A percentile compares a stretch with the other conserved stretches of the same genome.
These are phyloP conservation scores for barrel medic (Medicago truncatula) DNA, from an alignment of 306 rosid species.

Conservation along the genomic window MtrunA17r5.0-ANR NC_053049.1:14662501-14663000, in stretches of 20 bases:
- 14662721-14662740: constrained; percentile 15
- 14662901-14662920: constrained; percentile 42
- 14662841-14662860: background rate
- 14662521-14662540: background rate
- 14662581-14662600: background rate
- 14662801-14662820: background rate
- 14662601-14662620: background rate
- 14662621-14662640: background rate
- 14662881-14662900: background rate
- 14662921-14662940: background rate
- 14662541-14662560: background rate
- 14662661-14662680: constrained; percentile 33
- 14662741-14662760: constrained; percentile 28
- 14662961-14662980: constrained; percentile 1
- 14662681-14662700: constrained; percentile 41
- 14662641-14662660: constrained; percentile 24
- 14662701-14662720: constrained; percentile 36
- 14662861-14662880: constrained; percentile 11
- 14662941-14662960: constrained; percentile 1
- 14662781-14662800: background rate
- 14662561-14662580: background rate
- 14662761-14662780: background rate
- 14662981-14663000: background rate
- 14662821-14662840: background rate
- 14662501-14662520: too few relatives aligned